Evolutionary conservation across 495 filamentous ascomycete species (phyloP).

Genomic region (Chaetomium fimeti): DNA sequence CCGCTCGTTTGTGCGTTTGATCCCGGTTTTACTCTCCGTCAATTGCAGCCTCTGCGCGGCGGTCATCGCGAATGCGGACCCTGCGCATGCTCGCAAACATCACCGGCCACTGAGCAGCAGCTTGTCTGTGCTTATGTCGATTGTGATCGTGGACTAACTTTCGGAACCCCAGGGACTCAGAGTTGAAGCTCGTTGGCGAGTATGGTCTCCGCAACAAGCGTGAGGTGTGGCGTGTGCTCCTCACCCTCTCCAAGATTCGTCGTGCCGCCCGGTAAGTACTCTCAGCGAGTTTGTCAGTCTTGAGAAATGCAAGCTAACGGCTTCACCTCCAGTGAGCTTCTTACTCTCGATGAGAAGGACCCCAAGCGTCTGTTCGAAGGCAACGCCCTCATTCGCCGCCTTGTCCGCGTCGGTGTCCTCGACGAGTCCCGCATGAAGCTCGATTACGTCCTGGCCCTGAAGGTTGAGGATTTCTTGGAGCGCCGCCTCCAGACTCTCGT

Average conservation of each 20-base stretch:
- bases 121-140: slow-evolving; percentile 97
- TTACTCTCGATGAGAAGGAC: slow-evolving; percentile 99
- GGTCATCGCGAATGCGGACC: slow-evolving; percentile 39
- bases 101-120: slow-evolving; percentile 95
- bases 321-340: slow-evolving; percentile 72
- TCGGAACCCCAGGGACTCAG: slow-evolving; percentile 77
- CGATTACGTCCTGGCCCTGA: slow-evolving; percentile 99
- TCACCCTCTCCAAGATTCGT: slow-evolving; percentile 99
- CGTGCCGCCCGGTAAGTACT: slow-evolving; percentile 93
- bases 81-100: slow-evolving; percentile 38
- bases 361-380: slow-evolving; percentile 99
- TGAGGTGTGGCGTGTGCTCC: slow-evolving; percentile 99
- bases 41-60: slow-evolving; percentile 41
- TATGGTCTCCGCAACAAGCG: slow-evolving; percentile 99
- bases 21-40: slow-evolving; percentile 21
- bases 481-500: slow-evolving; percentile 98
- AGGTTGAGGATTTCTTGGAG: slow-evolving; percentile 99
- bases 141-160: slow-evolving; percentile 55
- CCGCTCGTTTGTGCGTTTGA: slow-evolving; percentile 82
- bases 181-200: slow-evolving; percentile 98
- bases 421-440: slow-evolving; percentile 99
- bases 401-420: slow-evolving; percentile 98
- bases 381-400: slow-evolving; percentile 99
- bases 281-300: background rate
- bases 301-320: slow-evolving; percentile 14